Evolutionary conservation across 169 alveolate genomes (phyloP).

Genomic region (Cryptosporidium parvum): DNA sequence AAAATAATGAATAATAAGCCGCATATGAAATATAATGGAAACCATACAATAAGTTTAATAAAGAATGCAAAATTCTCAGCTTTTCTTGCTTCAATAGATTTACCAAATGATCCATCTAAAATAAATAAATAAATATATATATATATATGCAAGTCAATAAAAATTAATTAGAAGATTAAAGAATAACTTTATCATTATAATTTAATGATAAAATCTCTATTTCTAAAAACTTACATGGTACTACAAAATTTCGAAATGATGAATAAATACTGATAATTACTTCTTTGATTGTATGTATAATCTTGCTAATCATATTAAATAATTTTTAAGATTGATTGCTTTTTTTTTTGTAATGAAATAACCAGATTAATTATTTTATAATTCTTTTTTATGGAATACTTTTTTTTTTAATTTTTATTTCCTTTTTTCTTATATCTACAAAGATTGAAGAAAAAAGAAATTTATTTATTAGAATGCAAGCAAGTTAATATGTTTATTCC

Average conservation of each 20-base stretch:
- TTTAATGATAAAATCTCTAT: background rate
- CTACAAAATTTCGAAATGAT: slow-evolving; percentile 69
- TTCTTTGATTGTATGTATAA: background rate
- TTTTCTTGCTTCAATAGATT: slow-evolving; percentile 45
- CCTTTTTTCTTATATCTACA: no score
- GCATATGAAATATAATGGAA: slow-evolving; percentile 39
- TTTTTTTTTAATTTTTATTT: no score
- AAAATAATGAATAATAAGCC: slow-evolving; percentile 40
- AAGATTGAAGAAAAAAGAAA: no score
- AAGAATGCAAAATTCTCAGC: slow-evolving; percentile 71
- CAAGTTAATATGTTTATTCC: background rate
- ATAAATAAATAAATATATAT: no score
- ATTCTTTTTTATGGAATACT: background rate
- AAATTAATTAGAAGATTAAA: background rate
- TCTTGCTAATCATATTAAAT: background rate
- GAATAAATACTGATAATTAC: background rate
- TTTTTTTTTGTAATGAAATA: background rate
- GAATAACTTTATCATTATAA: background rate
- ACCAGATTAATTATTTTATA: background rate
- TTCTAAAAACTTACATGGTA: slow-evolving; percentile 50
- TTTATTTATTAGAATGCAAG: no score
- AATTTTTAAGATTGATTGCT: background rate
- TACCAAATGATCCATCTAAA: slow-evolving; percentile 69
- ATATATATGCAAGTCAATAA: background rate
- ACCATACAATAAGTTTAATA: slow-evolving; percentile 39